Evolutionary conservation across 2,329 filamentous ascomycete species (phyloP), one percentile per base, ranked within the genome.

Genomic region (Helminthosporium solani): DNA sequence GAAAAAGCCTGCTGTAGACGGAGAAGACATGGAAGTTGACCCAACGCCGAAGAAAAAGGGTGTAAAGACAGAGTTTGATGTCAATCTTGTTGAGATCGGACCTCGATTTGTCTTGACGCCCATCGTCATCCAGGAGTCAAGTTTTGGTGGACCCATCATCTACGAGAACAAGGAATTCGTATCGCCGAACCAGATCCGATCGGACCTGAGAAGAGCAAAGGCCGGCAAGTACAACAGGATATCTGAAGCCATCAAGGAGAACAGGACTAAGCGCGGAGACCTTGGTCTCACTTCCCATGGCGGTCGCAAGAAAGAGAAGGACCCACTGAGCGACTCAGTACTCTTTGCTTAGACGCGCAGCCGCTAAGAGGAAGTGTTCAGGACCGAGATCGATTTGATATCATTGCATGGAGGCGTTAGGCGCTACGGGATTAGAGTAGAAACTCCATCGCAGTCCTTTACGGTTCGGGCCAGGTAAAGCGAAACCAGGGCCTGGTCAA

Each of bases 91-190:
- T 1, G 94, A 99, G 73, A 95, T 99, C 52, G 94, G 94, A 0
- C 94, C 94, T 0, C 82, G 94, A 36, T 92, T 96, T 58, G 90
- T 96, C 23, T 77, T 96, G 40, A 96, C 90, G 20, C 92, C 94
- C 1, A 96, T 96, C 56, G 85, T 97, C 46, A 96, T 97, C 57
- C 84, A 95, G 60, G 94, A 99, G 70, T 90, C 90, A 34, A 91
- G 88, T 50, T 97, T 99, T 60, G 92, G 92, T 43, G 94, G 94
- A 0, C 92, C 94, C 2, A 90, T 97, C 55, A 95, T 99, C 65
- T 99, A 95, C 74, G 90, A 97, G 78, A 97, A 97, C 77, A 94
- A 90, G 78, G 87, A 96, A 70, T 99, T 96, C 63, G 88, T 99
- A 43, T 94, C 87, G 57, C 94, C 94, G 8, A 99, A 99, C 81